Conservation (phyloP, 768 basidiomycete genomes). For the Hemileccinum impolitum region DNA sequence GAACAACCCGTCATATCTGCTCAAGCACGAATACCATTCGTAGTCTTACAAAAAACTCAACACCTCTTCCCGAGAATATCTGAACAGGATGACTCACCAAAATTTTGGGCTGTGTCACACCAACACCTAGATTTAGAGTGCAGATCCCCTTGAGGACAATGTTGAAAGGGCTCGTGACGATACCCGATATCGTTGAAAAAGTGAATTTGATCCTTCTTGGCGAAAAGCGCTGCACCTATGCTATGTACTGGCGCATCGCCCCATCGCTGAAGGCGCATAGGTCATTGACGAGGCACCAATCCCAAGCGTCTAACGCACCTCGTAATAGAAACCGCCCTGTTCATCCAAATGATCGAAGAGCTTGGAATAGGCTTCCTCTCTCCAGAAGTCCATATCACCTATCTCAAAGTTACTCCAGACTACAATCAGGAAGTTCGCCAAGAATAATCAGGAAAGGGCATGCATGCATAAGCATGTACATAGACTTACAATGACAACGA, state of each 20-base stretch:
- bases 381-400: conserved; percentile 86
- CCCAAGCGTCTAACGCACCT: conserved; percentile 44
- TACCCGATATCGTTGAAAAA: conserved; percentile 88
- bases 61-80: not conserved
- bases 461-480: not conserved
- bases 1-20: conserved; percentile 68
- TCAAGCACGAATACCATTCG: conserved; percentile 87
- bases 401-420: conserved; percentile 82
- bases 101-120: conserved; percentile 68
- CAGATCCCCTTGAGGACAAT: conserved; percentile 57
- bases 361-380: conserved; percentile 74
- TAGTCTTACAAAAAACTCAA: conserved; percentile 47
- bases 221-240: conserved; percentile 76
- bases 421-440: conserved; percentile 33
- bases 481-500: conserved; percentile 67
- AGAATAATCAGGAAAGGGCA: not conserved
- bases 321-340: conserved; percentile 89
- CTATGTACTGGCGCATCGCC: conserved; percentile 88
- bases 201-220: conserved; percentile 70
- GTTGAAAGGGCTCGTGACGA: conserved; percentile 74
- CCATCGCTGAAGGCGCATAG: conserved; percentile 50
- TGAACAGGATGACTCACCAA: conserved; percentile 44
- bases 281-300: not conserved
- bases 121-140: conserved; percentile 64
- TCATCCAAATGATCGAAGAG: conserved; percentile 82